Base-by-base conservation (phyloP, 495 filamentous ascomycete genomes). In the Aspergillus leporis region DNA sequence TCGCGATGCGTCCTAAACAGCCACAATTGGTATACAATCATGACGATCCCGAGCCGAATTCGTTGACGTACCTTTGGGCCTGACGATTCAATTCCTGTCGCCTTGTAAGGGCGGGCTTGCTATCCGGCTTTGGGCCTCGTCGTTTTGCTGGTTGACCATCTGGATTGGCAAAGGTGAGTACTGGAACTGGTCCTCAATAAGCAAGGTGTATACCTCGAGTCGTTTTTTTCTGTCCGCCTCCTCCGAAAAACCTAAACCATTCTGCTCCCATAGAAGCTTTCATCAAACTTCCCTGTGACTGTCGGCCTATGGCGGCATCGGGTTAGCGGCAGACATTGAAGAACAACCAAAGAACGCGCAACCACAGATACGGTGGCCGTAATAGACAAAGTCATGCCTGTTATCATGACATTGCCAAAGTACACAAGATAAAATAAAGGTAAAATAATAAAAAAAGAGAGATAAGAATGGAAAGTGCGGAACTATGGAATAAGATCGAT, bases 41-140 rank as follows among this genome's bases (percentile, higher is more conserved):
- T 5, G 7, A 32, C 56, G 16, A 12, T 3, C 13, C 19, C 21
- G 25, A 28, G 21, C 49, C 41, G 1, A 14, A n/a, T 2, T 18
- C 16, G 14, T 41, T 18, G 16, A 60, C 34, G 19, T 85, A 94
- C 93, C 93, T 87, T 73, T 98, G 94, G 28, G 94, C 94, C 76
- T 97, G 93, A 55, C 94, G 84, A 69, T 98, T 98, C 49, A 97
- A 74, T 68, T 98, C 94, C 66, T 98, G 94, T 49, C 93, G 83
- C 40, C 93, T 81, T n/a, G 93, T 98, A 63, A 95, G 74, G 49
- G 94, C 92, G 4, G 94, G 94, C 65, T 96, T 97, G 76, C 90
- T 95, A 70, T 98, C 94, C 25, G 94, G 94, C 65, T 98, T 98
- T 0, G 94, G 94, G 3, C 94, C 94, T 66, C 94, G 84, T 56